Evolutionary conservation across 2,329 filamentous ascomycete genomes (phyloP), one percentile per base, ranked within the genome.

Genomic region (Apiospora kogelbergensis): DNA sequence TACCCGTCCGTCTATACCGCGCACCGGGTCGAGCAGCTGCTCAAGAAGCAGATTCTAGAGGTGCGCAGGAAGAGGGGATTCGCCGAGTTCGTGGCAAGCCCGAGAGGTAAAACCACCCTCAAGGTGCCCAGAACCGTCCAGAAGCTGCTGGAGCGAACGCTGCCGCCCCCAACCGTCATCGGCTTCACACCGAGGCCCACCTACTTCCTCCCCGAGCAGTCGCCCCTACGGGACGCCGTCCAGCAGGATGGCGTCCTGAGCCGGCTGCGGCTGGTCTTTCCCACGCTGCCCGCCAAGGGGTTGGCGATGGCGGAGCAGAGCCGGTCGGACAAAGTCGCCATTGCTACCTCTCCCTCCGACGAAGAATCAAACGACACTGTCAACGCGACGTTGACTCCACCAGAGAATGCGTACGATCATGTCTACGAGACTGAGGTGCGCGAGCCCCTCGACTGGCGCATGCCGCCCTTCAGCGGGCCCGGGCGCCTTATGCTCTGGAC

Each of bases 121-220:
- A 63, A 22, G 22, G 5, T 20, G 41, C 63, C 63, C 53, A 60
- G 37, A 11, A 41, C n/a, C 13, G 9, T 65, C 13, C 13, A 20
- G 37, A 20, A 42, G 41, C 40, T 65, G n/a, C 37, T 65, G 37
- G 40, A 44, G 3, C 37, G 37, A 13, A 9, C 37, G 13, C 24
- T 17, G n/a, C 37, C 10, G 13, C 63, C 63, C 13, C 63, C 37
- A 13, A 33, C 37, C 37, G 40, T 65, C 63, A 26, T 65, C 22
- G 37, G n/a, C 63, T 65, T 42, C 63, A 65, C 63, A 24, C 63
- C 37, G 37, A n/a, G 41, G 37, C 63, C 63, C 37, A 65, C 63
- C 41, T 65, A 42, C n/a, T 65, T 65, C 41, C 63, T 65, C 20
- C n/a, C 63, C 40, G 15, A 13, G 22, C 20, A 26, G 15, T 65